A percentile compares a stretch with the other conserved stretches of the same genome.
These are phyloP conservation scores for Eutrema heterophyllum DNA, from an alignment of 345 rosid species.

Conservation along the genomic window DNA sequence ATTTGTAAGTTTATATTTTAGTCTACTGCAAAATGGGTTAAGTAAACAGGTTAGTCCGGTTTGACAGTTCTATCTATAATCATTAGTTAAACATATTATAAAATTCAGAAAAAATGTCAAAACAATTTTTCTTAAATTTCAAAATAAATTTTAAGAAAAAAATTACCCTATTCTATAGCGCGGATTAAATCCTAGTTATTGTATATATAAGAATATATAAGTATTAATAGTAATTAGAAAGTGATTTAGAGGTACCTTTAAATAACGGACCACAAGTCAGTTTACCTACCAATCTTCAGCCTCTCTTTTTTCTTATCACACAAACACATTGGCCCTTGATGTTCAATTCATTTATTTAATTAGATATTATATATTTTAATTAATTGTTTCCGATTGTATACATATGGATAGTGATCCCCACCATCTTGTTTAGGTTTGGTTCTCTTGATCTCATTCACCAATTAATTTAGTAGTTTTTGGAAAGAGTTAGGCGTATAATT, in stretches of 20 bases:
- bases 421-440: constrained; percentile 36
- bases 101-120: too few relatives aligned
- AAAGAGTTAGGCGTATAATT: constrained; percentile 21
- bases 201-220: neutral
- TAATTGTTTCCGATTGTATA: constrained; percentile 10
- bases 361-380: constrained; percentile 33
- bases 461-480: constrained; percentile 9
- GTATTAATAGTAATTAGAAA: constrained; percentile 26
- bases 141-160: too few relatives aligned
- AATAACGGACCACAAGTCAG: constrained; percentile 59
- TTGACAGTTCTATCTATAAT: too few relatives aligned
- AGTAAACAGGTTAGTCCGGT: too few relatives aligned
- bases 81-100: too few relatives aligned
- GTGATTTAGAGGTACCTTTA: constrained; percentile 34
- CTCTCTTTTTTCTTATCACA: constrained; percentile 14
- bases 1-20: too few relatives aligned
- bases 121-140: too few relatives aligned
- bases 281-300: constrained; percentile 45
- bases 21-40: too few relatives aligned
- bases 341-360: constrained; percentile 32
- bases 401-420: constrained; percentile 48
- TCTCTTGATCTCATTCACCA: constrained; percentile 13
- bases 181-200: too few relatives aligned
- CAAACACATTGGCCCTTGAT: constrained; percentile 30
- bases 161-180: too few relatives aligned